Base-by-base conservation (phyloP, 2,329 filamentous ascomycete species). In the Tolypocladium album region DNA sequence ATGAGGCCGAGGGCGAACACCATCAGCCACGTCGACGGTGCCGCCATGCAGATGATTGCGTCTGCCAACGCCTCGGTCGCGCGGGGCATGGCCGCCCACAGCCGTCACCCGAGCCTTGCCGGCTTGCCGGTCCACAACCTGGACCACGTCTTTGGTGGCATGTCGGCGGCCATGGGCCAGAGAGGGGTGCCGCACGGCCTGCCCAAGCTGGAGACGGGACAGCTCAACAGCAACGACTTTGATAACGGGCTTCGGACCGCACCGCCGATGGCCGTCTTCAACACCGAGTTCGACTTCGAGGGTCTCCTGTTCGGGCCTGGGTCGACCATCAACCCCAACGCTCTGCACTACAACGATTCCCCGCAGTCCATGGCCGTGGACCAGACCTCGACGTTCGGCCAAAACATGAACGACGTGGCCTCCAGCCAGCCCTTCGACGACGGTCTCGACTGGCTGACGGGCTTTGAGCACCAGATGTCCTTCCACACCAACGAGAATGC, bases 1-100 rank as follows among this genome's bases (percentile, higher is more conserved):
- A 92, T 93, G 84, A 84, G 94, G 65, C 94, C 93, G 27, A 82
- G 94, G 67, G 93, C 94, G 59, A 97, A 97, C 71, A 99, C 94
- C 43, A 95, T 99, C 69, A 94, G 92, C 70, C 92, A 97, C 72
- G 86, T 97, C 60, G 94, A 97, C 71, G 83, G 85, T 60, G 80
- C 82, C 59, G 84, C 87, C 47, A 83, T 96, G 72, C 89, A 88
- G 67, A 83, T 94, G 75, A 80, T 90, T 64, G 83, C 84, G 57
- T 78, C 82, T 15, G 81, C 82, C 57, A 85, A 83, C 67, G 76
- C 80, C 53, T 77, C 80, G 50, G 81, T 76, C 66, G 79, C 74
- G 65, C 75, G 73, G 67, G 77, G 69, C 66, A 80, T 76, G 73
- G 80, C 74, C 61, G 81, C 69, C 69, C 90, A 83, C 76, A 86